phyloP scores from a whole-genome alignment of 345 rosid genomes.

The Crucihimalaya himalaica region DNA sequence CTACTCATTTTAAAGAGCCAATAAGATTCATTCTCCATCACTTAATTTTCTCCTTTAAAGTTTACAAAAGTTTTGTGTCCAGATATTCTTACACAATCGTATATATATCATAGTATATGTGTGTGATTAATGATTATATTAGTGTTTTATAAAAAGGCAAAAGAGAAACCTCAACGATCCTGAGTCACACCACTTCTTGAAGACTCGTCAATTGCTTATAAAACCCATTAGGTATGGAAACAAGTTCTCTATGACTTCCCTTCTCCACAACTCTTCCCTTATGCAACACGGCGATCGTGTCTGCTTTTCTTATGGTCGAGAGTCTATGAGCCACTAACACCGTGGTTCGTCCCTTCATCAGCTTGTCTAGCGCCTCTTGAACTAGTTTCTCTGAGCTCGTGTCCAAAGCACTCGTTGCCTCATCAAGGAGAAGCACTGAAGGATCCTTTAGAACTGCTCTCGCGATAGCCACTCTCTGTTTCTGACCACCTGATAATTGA shows the following conservation, averaged over 20 bases:
- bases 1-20: no score
- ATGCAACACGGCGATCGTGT: conserved; percentile 62
- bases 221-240: conserved; percentile 46
- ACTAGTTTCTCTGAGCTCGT: conserved; percentile 68
- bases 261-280: conserved; percentile 68
- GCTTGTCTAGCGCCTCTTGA: conserved; percentile 71
- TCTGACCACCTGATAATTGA: conserved; percentile 88
- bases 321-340: conserved; percentile 82
- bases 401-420: conserved; percentile 87
- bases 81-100: no score
- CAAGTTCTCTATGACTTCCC: conserved; percentile 71
- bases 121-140: background rate
- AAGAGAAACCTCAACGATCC: background rate
- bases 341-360: conserved; percentile 76
- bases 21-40: no score
- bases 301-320: conserved; percentile 64
- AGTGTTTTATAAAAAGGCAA: background rate
- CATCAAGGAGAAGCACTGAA: conserved; percentile 75
- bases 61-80: no score
- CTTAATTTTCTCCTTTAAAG: no score
- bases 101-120: background rate
- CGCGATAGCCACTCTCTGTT: conserved; percentile 84
- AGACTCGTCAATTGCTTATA: conserved; percentile 63
- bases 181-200: conserved; percentile 45
- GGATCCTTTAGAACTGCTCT: conserved; percentile 79